phyloP scores from a whole-genome alignment of 495 filamentous ascomycete species.

The Aspergillus taichungensis region DNA sequence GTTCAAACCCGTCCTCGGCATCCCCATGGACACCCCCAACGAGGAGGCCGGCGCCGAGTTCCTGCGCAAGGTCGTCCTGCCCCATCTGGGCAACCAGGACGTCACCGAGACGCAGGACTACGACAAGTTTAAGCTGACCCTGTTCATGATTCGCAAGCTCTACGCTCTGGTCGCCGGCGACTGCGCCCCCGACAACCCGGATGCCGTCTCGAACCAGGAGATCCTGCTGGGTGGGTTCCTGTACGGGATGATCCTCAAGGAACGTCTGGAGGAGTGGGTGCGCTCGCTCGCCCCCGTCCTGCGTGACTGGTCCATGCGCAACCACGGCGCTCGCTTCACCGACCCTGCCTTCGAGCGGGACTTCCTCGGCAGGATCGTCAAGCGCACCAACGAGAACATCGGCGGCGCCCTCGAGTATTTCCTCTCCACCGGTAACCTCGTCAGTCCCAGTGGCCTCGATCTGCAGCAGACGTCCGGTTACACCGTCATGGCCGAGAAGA shows the following conservation, averaged over 20 bases:
- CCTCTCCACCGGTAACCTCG: constrained; percentile 87
- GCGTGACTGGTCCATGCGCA: constrained; percentile 63
- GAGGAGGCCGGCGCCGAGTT: constrained; percentile 87
- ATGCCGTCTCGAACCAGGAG: constrained; percentile 92
- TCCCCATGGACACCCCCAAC: constrained; percentile 70
- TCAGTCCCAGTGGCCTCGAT: constrained; percentile 85
- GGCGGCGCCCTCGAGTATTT: constrained; percentile 87
- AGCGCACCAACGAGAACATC: constrained; percentile 76
- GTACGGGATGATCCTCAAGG: constrained; percentile 92
- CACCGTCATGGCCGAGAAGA: constrained; percentile 94
- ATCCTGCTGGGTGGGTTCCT: constrained; percentile 86
- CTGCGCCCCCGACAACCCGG: constrained; percentile 87
- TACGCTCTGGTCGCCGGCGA: constrained; percentile 89
- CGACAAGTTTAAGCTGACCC: constrained; percentile 89
- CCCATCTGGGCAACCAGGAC: constrained; percentile 75
- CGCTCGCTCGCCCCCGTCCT: constrained; percentile 49
- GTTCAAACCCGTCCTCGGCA: constrained; percentile 76
- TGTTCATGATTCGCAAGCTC: constrained; percentile 94
- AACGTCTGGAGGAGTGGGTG: constrained; percentile 83
- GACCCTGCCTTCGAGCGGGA: constrained; percentile 66
- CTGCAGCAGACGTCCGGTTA: constrained; percentile 90
- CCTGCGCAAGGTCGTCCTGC: constrained; percentile 77
- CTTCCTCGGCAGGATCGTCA: constrained; percentile 67
- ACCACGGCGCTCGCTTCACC: constrained; percentile 53
- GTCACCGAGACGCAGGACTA: constrained; percentile 72